phyloP scores from a whole-genome alignment of 75 land plant species.

The Picea sitchensis region DNA sequence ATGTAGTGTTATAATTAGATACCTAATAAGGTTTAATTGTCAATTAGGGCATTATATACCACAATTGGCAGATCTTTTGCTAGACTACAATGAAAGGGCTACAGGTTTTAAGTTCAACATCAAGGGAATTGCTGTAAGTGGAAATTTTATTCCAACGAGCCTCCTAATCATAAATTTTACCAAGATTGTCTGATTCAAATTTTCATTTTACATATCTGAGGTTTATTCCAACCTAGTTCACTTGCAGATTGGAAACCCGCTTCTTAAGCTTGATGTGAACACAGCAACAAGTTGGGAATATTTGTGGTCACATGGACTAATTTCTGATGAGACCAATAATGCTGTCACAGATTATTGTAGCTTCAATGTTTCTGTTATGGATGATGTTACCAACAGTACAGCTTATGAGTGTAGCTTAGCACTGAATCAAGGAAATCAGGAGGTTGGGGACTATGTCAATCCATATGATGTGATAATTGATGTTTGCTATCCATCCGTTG shows the following conservation, averaged over 20 bases:
- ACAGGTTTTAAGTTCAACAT: slow-evolving; percentile 66
- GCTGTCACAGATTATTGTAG: slow-evolving; percentile 62
- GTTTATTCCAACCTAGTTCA: not conserved
- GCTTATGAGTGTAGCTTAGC: slow-evolving; percentile 47
- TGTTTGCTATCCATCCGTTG: slow-evolving; percentile 71
- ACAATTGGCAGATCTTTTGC: slow-evolving; percentile 71
- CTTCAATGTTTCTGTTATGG: slow-evolving; percentile 50
- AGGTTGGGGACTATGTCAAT: slow-evolving; percentile 72
- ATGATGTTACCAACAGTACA: slow-evolving; percentile 46
- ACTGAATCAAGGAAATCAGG: slow-evolving; percentile 33
- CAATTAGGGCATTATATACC: slow-evolving; percentile 94
- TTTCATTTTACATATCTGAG: not conserved
- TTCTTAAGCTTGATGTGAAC: slow-evolving; percentile 68
- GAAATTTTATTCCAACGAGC: not conserved
- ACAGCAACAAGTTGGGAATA: slow-evolving; percentile 65
- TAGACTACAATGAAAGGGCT: slow-evolving; percentile 56
- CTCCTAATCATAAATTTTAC: not conserved
- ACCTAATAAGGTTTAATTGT: slow-evolving; percentile 1
- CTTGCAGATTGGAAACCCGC: slow-evolving; percentile 82
- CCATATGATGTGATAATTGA: slow-evolving; percentile 69
- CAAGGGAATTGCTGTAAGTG: slow-evolving; percentile 88
- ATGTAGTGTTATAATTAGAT: slow-evolving; percentile 1
- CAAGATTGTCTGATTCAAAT: not conserved
- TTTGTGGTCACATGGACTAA: slow-evolving; percentile 91
- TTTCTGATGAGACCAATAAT: slow-evolving; percentile 78